Conservation (phyloP, 305 asterid species). For the Caryopteris hybrid region DNA sequence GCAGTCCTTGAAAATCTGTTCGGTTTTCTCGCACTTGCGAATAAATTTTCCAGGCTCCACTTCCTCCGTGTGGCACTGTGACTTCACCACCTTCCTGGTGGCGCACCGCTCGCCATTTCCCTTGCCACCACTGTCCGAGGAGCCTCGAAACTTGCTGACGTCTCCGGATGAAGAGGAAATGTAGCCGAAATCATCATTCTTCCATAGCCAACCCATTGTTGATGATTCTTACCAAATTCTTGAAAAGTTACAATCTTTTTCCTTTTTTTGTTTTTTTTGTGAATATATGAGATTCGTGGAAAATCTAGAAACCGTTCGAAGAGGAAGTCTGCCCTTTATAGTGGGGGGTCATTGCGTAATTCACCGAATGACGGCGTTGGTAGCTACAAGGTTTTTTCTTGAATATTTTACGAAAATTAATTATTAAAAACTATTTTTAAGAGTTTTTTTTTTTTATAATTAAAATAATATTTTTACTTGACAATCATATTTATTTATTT, state of each 20-base stretch:
- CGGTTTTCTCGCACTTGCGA: slow-evolving; percentile 75
- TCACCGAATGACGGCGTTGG: too few relatives aligned
- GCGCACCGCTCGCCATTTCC: slow-evolving; percentile 31
- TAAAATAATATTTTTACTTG: too few relatives aligned
- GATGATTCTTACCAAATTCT: neutral
- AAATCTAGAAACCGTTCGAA: neutral
- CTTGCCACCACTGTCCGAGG: slow-evolving; percentile 24
- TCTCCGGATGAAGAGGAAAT: slow-evolving; percentile 14
- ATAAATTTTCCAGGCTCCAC: slow-evolving; percentile 79
- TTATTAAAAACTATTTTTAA: too few relatives aligned
- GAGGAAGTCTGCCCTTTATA: neutral
- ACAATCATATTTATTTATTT: too few relatives aligned
- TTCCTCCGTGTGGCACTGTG: slow-evolving; percentile 74
- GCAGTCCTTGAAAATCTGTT: slow-evolving; percentile 64
- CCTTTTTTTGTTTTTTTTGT: neutral
- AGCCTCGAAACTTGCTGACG: slow-evolving; percentile 9
- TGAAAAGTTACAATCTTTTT: neutral
- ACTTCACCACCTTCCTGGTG: slow-evolving; percentile 59
- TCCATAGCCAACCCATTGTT: slow-evolving; percentile 32
- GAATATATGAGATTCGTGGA: neutral
- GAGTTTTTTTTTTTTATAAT: too few relatives aligned
- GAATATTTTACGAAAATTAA: too few relatives aligned
- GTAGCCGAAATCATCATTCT: slow-evolving; percentile 2
- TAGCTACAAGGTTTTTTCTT: too few relatives aligned
- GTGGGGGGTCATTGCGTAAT: too few relatives aligned